Evolutionary conservation across 495 filamentous ascomycete genomes (phyloP).

Genomic region (Podospora pseudopauciseta): DNA sequence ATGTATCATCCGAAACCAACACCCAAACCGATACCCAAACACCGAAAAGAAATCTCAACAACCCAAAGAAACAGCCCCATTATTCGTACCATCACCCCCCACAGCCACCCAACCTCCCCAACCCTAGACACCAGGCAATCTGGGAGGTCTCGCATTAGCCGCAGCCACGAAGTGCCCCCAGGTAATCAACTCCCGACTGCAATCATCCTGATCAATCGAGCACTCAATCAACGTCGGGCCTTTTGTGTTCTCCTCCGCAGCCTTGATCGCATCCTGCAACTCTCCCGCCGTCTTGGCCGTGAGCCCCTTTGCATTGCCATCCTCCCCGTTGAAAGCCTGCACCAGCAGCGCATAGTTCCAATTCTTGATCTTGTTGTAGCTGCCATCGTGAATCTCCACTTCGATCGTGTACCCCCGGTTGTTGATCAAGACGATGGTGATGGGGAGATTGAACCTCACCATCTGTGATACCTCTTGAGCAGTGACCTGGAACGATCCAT

Average conservation of each 20-base stretch:
- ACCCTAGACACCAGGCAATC: background rate
- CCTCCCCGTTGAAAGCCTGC: slow-evolving; percentile 21
- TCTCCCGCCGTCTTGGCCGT: slow-evolving; percentile 21
- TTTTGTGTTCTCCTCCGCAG: slow-evolving; percentile 11
- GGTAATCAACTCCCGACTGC: slow-evolving; percentile 28
- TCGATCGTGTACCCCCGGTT: slow-evolving; percentile 53
- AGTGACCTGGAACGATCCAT: slow-evolving; percentile 33
- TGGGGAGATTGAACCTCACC: slow-evolving; percentile 28
- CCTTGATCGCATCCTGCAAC: slow-evolving; percentile 18
- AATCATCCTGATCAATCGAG: slow-evolving; percentile 28
- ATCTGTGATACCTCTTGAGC: slow-evolving; percentile 33
- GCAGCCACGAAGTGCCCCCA: slow-evolving; percentile 29
- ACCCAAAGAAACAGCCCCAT: too few relatives aligned
- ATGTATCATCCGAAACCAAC: background rate
- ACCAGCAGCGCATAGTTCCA: slow-evolving; percentile 27
- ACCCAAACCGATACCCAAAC: background rate
- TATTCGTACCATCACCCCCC: background rate
- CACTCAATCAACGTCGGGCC: slow-evolving; percentile 29
- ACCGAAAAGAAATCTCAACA: background rate
- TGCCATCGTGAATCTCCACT: slow-evolving; percentile 46
- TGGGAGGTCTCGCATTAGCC: slow-evolving; percentile 26
- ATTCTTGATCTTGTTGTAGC: slow-evolving; percentile 30
- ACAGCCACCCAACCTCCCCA: background rate
- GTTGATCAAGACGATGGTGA: slow-evolving; percentile 38
- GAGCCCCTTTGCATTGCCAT: slow-evolving; percentile 23